Conservation (phyloP, 2,329 filamentous ascomycete species). For the Lojkania enalia region DNA sequence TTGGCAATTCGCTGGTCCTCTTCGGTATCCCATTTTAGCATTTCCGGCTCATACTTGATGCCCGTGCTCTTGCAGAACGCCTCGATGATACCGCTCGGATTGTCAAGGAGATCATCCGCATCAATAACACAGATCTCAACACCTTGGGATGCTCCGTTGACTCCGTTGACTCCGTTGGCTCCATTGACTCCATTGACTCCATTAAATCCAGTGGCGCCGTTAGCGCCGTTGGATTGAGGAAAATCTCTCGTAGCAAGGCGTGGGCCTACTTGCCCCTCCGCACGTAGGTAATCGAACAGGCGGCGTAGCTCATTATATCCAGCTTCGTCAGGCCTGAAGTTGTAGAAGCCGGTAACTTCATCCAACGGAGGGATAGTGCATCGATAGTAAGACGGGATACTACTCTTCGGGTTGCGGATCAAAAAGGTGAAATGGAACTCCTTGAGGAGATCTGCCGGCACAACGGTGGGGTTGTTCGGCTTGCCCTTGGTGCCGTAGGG, state of each 20-base stretch:
- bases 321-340: slow-evolving; percentile 86
- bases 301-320: slow-evolving; percentile 87
- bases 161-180: slow-evolving; percentile 37
- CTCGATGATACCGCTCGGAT: slow-evolving; percentile 73
- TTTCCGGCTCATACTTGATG: slow-evolving; percentile 72
- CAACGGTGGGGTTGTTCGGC: slow-evolving; percentile 78
- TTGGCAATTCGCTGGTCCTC: slow-evolving; percentile 70
- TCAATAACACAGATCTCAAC: slow-evolving; percentile 84
- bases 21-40: slow-evolving; percentile 83
- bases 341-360: slow-evolving; percentile 78
- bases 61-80: slow-evolving; percentile 82
- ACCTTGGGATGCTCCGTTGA: slow-evolving; percentile 35
- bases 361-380: slow-evolving; percentile 89
- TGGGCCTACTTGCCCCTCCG: slow-evolving; percentile 70
- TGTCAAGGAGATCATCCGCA: slow-evolving; percentile 89
- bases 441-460: slow-evolving; percentile 73
- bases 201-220: slow-evolving; percentile 31
- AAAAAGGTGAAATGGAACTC: slow-evolving; percentile 94
- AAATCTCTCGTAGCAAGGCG: slow-evolving; percentile 55
- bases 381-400: slow-evolving; percentile 91
- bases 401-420: slow-evolving; percentile 90
- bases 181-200: slow-evolving; percentile 39
- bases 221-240: slow-evolving; percentile 21
- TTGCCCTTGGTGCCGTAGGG: slow-evolving; percentile 64
- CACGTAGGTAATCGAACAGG: slow-evolving; percentile 81